A percentile compares a stretch with the other conserved stretches of the same genome.
Evolutionary conservation across 2,329 filamentous ascomycete species (phyloP).

Genomic region (Cylindrodendrum hubeiense): DNA sequence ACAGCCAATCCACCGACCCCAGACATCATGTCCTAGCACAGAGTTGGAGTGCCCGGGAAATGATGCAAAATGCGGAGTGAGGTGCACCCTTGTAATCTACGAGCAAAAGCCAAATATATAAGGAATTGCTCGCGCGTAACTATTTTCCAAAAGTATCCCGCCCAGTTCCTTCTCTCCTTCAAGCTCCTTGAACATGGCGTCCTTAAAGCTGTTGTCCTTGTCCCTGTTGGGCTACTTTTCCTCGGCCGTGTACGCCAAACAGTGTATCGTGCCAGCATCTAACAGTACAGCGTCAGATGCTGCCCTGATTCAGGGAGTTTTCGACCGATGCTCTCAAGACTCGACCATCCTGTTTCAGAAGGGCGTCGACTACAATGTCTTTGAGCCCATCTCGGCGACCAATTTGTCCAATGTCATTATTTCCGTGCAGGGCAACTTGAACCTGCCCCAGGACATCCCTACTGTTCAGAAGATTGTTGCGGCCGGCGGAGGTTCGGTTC

Average conservation of each 20-base stretch:
- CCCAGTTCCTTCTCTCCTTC: background rate
- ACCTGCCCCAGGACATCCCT: slow-evolving; percentile 21
- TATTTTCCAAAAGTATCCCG: background rate
- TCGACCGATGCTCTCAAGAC: slow-evolving; percentile 15
- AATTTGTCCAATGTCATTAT: slow-evolving; percentile 23
- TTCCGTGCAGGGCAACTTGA: slow-evolving; percentile 21
- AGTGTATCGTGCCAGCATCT: slow-evolving; percentile 14
- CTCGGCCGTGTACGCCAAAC: slow-evolving; percentile 14
- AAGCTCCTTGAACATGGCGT: slow-evolving; percentile 7
- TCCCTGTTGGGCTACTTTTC: slow-evolving; percentile 16
- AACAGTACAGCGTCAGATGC: slow-evolving; percentile 20
- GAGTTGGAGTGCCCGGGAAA: background rate
- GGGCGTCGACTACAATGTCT: slow-evolving; percentile 23
- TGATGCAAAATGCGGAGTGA: background rate
- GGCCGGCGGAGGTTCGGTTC: slow-evolving; percentile 19
- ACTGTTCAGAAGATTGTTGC: slow-evolving; percentile 22
- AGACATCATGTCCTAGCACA: background rate
- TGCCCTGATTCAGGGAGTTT: slow-evolving; percentile 7
- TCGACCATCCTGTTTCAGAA: slow-evolving; percentile 24
- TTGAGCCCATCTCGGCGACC: slow-evolving; percentile 15
- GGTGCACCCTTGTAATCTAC: background rate
- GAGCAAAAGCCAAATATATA: slow-evolving; percentile 3
- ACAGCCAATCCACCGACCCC: background rate
- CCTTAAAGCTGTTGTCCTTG: slow-evolving; percentile 13
- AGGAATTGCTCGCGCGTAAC: background rate